Evolutionary conservation across 106 monocot species (phyloP).

Genomic region (Alisma plantagoaquatica): DNA sequence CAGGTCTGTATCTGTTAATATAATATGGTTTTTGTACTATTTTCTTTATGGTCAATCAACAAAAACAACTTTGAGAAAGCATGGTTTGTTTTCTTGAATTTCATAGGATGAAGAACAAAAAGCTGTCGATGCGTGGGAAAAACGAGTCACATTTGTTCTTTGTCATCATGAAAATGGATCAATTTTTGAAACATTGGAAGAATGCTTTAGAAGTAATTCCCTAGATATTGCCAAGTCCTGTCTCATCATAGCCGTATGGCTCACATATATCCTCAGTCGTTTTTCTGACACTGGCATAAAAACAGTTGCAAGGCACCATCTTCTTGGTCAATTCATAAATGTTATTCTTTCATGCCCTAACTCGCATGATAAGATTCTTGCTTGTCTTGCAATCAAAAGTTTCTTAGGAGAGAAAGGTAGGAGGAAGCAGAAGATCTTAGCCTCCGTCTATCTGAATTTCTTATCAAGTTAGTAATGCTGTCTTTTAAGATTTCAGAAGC

Average conservation of each 20-base stretch:
- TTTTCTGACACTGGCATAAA: conserved; percentile 39
- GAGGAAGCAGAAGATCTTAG: not conserved
- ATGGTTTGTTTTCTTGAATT: not conserved
- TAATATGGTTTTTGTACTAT: too few relatives aligned
- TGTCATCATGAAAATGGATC: conserved; percentile 51
- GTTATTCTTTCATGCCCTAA: conserved; percentile 32
- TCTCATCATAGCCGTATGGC: conserved; percentile 38
- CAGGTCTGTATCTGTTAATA: too few relatives aligned
- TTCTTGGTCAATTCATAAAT: conserved; percentile 32
- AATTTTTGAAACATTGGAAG: conserved; percentile 45
- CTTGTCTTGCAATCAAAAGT: conserved; percentile 27
- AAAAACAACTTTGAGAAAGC: too few relatives aligned
- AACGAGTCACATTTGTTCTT: conserved; percentile 36
- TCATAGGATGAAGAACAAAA: conserved; percentile 37
- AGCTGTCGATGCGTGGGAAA: conserved; percentile 32
- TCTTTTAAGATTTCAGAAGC: conserved; percentile 26
- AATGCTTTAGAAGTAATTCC: conserved; percentile 37
- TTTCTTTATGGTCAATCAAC: too few relatives aligned
- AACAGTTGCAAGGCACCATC: conserved; percentile 25
- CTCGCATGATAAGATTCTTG: conserved; percentile 37
- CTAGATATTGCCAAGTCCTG: conserved; percentile 37
- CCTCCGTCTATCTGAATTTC: not conserved
- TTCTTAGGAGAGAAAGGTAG: conserved; percentile 39
- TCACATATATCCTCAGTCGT: conserved; percentile 26
- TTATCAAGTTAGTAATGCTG: not conserved